phyloP scores from a whole-genome alignment of 2,329 filamentous ascomycete genomes.

The Sporothrix humicola region DNA sequence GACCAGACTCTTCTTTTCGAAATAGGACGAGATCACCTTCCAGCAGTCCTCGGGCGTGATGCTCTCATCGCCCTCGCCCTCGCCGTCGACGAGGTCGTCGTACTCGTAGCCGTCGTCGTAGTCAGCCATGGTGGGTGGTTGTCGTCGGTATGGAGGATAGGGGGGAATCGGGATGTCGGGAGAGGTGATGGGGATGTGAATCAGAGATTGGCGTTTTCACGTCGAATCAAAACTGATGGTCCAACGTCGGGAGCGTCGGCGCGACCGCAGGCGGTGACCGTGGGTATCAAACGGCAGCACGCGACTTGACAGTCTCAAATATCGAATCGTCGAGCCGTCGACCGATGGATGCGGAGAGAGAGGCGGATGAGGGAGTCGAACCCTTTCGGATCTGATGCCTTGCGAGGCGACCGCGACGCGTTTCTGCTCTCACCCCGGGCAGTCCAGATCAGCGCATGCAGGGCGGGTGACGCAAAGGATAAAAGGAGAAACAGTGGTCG shows the following conservation, averaged over 20 bases:
- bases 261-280: background rate
- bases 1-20: slow-evolving; percentile 92
- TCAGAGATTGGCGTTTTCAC: background rate
- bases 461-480: slow-evolving; percentile 8
- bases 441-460: slow-evolving; percentile 36
- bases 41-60: slow-evolving; percentile 98
- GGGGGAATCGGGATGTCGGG: background rate
- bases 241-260: background rate
- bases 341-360: background rate
- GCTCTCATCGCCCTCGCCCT: slow-evolving; percentile 71
- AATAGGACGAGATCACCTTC: slow-evolving; percentile 96
- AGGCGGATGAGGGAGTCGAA: background rate
- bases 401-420: slow-evolving; percentile 36
- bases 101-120: slow-evolving; percentile 60
- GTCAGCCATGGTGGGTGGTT: slow-evolving; percentile 54
- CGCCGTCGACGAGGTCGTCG: slow-evolving; percentile 60
- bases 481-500: background rate
- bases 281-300: background rate
- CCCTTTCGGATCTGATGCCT: slow-evolving; percentile 30
- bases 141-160: background rate
- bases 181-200: background rate
- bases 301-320: background rate
- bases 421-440: slow-evolving; percentile 33
- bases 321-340: background rate
- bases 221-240: background rate